Conservation (phyloP, 345 rosid species). For the Geranium rotundifolium region DNA sequence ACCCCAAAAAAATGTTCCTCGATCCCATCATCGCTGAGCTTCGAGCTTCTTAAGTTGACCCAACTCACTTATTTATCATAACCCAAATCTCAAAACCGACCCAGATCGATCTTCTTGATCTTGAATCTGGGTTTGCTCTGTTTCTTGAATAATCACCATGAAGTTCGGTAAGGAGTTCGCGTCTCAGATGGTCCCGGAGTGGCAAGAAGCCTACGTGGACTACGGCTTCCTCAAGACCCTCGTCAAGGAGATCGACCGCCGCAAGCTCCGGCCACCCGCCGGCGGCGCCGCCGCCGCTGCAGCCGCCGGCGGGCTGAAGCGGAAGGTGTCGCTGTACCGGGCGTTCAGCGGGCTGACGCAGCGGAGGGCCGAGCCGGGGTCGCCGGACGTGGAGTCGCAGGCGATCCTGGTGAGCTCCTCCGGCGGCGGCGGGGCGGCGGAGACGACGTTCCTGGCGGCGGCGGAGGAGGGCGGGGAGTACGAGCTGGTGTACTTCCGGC, state of each 20-base stretch:
- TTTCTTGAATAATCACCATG: conserved; percentile 1
- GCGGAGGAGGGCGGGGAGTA: neutral
- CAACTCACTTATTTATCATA: no score
- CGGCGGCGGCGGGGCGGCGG: neutral
- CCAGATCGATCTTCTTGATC: no score
- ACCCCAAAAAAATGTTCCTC: no score
- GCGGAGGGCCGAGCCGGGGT: neutral
- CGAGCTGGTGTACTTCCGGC: neutral
- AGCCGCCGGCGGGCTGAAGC: neutral
- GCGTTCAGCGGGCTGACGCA: neutral
- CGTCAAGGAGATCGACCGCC: neutral
- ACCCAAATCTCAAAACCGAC: no score
- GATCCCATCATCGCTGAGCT: no score
- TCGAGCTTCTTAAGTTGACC: no score
- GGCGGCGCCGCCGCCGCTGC: neutral
- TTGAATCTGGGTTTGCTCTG: no score
- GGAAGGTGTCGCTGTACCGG: neutral
- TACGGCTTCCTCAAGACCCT: neutral
- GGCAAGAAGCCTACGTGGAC: neutral
- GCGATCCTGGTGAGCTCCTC: neutral
- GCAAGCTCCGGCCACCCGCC: neutral
- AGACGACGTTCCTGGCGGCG: neutral
- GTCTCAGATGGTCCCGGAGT: neutral
- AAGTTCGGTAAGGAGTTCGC: conserved; percentile 9
- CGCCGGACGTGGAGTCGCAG: neutral